Conservation (phyloP, 2,329 filamentous ascomycete species). For the Trichoderma sp. region DNA sequence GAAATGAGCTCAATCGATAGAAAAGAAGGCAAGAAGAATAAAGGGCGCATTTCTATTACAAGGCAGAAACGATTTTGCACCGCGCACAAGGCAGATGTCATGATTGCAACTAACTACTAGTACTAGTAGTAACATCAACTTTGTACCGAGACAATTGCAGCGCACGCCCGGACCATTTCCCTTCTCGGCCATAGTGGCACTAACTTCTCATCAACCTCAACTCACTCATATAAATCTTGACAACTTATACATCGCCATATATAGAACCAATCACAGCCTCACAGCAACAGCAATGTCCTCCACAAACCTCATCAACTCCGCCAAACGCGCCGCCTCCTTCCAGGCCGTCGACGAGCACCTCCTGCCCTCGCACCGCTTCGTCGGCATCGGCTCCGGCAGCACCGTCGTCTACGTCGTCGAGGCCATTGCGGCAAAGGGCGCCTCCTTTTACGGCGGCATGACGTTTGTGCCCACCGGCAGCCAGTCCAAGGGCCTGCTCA, state of each 20-base stretch:
- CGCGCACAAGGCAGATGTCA: not conserved
- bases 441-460: slow-evolving; percentile 61
- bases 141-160: not conserved
- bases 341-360: slow-evolving; percentile 75
- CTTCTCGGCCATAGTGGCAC: not conserved
- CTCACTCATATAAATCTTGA: not conserved
- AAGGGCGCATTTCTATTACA: not conserved
- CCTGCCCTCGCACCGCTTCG: slow-evolving; percentile 59
- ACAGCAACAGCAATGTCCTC: too few species aligned
- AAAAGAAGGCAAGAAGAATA: not conserved
- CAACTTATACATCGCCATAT: too few species aligned
- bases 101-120: too few species aligned
- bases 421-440: slow-evolving; percentile 67
- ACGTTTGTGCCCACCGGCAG: slow-evolving; percentile 90
- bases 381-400: slow-evolving; percentile 80
- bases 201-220: not conserved
- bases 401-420: slow-evolving; percentile 85
- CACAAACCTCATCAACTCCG: slow-evolving; percentile 60
- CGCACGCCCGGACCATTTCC: not conserved
- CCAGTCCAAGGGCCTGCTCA: slow-evolving; percentile 85
- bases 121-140: not conserved
- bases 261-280: too few species aligned
- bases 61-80: not conserved
- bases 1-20: not conserved
- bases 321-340: slow-evolving; percentile 74